Evolutionary conservation across 1,284 basidiomycete species (phyloP), one percentile per base, ranked within the genome.

Genomic region (Inonotus hispidus): DNA sequence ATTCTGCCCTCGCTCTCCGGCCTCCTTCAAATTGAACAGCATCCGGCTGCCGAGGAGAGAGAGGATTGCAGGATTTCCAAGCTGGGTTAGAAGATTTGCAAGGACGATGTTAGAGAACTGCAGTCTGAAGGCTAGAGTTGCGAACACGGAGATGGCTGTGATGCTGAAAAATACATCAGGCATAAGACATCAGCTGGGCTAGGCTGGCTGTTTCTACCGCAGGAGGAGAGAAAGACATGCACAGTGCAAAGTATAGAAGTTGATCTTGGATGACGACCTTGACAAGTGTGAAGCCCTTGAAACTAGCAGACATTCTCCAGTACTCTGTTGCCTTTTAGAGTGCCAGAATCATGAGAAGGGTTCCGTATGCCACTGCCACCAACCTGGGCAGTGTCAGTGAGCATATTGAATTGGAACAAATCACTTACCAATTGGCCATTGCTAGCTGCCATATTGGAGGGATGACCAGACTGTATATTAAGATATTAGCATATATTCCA

Each of bases 51-150:
- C 39, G n/a, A 56, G 55, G 16, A 46, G 11, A 16, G 25, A 29
- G 7, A 56, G 55, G 1, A 56, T n/a, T 10, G 53, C 21, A 5
- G 58, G 58, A 19, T 55, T 55, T n/a, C 58, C 58, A 10, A 60
- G 49, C 4, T 45, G 3, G 14, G 1, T 27, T 1, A 58, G 21
- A 16, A 55, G n/a, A n/a, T n/a, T 2, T 16, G 1, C 23, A 23
- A 41, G 4, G 11, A 37, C 21, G 16, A 4, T 14, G 29, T 29
- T 60, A 3, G 8, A 21, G 4, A 47, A 2, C n/a, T 35, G 13
- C 19, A 59, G 1, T 21, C 21, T 23, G 43, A 23, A 46, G 2
- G 27, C 13, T 1, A 56, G 23, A 6, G 56, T 60, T 14, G 47
- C 8, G 3, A 56, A 19, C 3, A 50, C n/a, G 29, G 43, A 47